phyloP scores from a whole-genome alignment of 108 stramenopile species.

The Fistulifera pelliculosa region DNA sequence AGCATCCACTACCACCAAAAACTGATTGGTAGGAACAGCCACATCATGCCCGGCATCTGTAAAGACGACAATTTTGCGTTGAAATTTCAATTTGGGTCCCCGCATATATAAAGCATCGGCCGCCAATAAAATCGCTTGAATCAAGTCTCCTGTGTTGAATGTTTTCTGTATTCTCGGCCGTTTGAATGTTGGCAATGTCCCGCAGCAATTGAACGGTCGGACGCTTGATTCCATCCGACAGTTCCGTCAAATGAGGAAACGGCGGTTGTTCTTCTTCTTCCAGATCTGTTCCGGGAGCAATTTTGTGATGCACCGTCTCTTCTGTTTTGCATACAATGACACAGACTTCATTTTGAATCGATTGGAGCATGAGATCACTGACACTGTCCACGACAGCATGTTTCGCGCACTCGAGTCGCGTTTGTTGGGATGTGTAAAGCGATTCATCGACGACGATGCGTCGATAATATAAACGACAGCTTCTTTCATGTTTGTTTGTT shows the following conservation, averaged over 20 bases:
- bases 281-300: slow-evolving; percentile 25
- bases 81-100: slow-evolving; percentile 32
- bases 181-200: slow-evolving; percentile 26
- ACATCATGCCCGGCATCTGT: slow-evolving; percentile 71
- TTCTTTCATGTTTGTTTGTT: slow-evolving; percentile 50
- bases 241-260: slow-evolving; percentile 64
- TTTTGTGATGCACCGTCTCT: slow-evolving; percentile 45
- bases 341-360: slow-evolving; percentile 42
- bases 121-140: slow-evolving; percentile 63
- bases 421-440: slow-evolving; percentile 18
- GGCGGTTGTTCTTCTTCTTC: slow-evolving; percentile 29
- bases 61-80: slow-evolving; percentile 53
- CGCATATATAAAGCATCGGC: slow-evolving; percentile 61
- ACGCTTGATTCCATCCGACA: slow-evolving; percentile 20
- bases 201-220: slow-evolving; percentile 40
- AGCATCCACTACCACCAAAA: slow-evolving; percentile 42
- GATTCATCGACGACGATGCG: slow-evolving; percentile 51
- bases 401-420: slow-evolving; percentile 40
- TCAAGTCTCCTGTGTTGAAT: slow-evolving; percentile 44
- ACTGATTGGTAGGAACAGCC: slow-evolving; percentile 33
- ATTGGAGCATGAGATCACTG: slow-evolving; percentile 53
- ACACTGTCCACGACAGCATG: slow-evolving; percentile 33
- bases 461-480: slow-evolving; percentile 67
- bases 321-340: slow-evolving; percentile 48
- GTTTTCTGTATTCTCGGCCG: background rate